Evolutionary conservation across 805 yeast species (phyloP), one percentile per base, ranked within the genome.

Genomic region (Yarrowia sp.): DNA sequence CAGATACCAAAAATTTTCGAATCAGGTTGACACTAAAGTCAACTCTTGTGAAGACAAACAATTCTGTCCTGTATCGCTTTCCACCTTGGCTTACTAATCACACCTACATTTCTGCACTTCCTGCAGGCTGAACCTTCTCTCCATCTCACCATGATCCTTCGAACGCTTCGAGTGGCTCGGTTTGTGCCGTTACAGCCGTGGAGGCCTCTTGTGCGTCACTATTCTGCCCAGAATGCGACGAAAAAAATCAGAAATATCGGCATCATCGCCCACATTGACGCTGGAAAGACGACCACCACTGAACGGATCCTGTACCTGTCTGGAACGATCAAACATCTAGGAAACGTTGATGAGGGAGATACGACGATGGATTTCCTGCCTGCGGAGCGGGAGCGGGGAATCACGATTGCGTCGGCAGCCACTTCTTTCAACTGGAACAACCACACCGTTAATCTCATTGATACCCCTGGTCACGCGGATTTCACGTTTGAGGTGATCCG

Each of bases 391-490:
- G 89, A 89, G 69, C 82, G 99, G 71, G 99, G 99, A 1, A 95
- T 95, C 72, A 94, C 99, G 0, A 95, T 95, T 74, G 97, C 93
- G 76, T 89, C 94, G 77, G 99, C 99, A 0, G 98, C 98, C 0
- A 92, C 94, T 45, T 86, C 97, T 0, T 84, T 95, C 63, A 89
- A 91, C 38, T 95, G 98, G 98, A 86, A 86, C 70, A 80, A 82
- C 59, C 85, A 86, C 74, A 87, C 86, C 72, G 87, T 95, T 74
- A 95, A 95, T 77, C 82, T 95, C 69, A 92, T 95, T 32, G 99
- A 95, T 77, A 95, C 99, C 0, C 99, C 99, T 0, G 99, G 99
- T 0, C 99, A 95, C 78, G 98, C 97, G 0, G 99, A 95, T 79
- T 95, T 95, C 77, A 90, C 96, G 0, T 95, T 93, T 77, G 99